Base-by-base conservation (phyloP, 495 filamentous ascomycete species). In the Penicillium cataractarum region DNA sequence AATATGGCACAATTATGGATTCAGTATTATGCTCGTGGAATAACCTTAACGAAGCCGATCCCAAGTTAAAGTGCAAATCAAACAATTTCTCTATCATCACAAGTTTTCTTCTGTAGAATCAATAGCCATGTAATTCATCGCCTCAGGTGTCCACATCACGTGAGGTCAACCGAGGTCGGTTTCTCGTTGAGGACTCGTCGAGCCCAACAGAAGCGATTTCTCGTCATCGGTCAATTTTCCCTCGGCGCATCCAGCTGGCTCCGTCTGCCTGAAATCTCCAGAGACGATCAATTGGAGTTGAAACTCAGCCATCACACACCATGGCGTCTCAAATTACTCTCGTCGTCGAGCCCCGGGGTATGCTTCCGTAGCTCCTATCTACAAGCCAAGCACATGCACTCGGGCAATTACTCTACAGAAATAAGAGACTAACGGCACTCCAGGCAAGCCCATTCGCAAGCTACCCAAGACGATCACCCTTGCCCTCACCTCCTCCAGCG, bases 401-500 rank as follows among this genome's bases (percentile, higher is more conserved):
- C 9, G 12, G 35, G 22, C 4, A 17, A 50, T 9, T 3, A 17
- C 31, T 10, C 19, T 6, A 27, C 35, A 48, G n/a, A 40, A 39
- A 29, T 35, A 2, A 32, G 31, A 19, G 10, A 37, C 63, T 68
- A 39, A 68, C 29, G 24, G n/a, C 1, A 37, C 26, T 4, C 35
- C 54, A 84, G 82, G 82, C 31, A 86, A 87, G 72, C 85, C 87
- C 52, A 87, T 95, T 68, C 85, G 83, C 68, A 86, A 83, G 54
- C 88, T 96, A 10, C 92, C 92, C 4, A 78, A 86, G 60, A 80
- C 86, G 55, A 73, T 92, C 67, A 82, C 84, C 51, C 75, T 94
- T 51, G 72, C 85, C 24, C 72, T 80, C 61, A 80, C 83, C 67
- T 85, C 85, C 31, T 85, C 86, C 10, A 80, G 86, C 57, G 84